Evolutionary conservation across 257 asterid genomes (phyloP), one percentile per base, ranked within the genome.

Genomic region (Ocimum tenuiflorum): DNA sequence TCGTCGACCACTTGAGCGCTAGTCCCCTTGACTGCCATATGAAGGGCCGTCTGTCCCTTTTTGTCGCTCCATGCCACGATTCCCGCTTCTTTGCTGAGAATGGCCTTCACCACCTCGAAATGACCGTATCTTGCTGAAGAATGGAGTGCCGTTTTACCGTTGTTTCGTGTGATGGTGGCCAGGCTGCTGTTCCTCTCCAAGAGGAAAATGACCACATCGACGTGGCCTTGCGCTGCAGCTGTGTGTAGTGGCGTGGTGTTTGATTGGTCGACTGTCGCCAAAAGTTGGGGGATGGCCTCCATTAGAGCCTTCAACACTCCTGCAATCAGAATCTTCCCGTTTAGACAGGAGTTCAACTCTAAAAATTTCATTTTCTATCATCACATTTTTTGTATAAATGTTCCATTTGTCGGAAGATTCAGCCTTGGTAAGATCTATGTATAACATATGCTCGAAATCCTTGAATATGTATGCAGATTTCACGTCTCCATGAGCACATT

Each of bases 11-110:
- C 86, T 17, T 74, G 60, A 43, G 78, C 63, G 43, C 77, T 64
- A 15, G 55, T 83, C 41, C 95, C 96, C 68, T 88, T 88, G 15
- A 75, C 94, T 0, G 94, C 94, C 96, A 88, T 86, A 55, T 88
- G 96, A 73, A 88, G 91, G 65, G 96, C 95, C 0, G 95, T 88
- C 53, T 88, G 95, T 7, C 96, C 95, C 74, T 88, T 88, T 73
- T 84, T 88, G 64, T 88, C 96, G 7, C 68, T 80, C 83, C 96
- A 79, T 8, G 73, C 68, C 6, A 67, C 73, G 3, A 88, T 82
- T 23, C 89, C 80, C 10, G 71, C 82, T 55, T 84, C 91, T 78
- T 81, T 88, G 68, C 81, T 72, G 42, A 86, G 17, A 57, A 88
- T 70, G 73, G 91, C 83, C 60, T 80, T 86, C 69, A 88, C 91